Conservation (phyloP, 495 filamentous ascomycete genomes). For the Thermothielavioides terrestris region DNA sequence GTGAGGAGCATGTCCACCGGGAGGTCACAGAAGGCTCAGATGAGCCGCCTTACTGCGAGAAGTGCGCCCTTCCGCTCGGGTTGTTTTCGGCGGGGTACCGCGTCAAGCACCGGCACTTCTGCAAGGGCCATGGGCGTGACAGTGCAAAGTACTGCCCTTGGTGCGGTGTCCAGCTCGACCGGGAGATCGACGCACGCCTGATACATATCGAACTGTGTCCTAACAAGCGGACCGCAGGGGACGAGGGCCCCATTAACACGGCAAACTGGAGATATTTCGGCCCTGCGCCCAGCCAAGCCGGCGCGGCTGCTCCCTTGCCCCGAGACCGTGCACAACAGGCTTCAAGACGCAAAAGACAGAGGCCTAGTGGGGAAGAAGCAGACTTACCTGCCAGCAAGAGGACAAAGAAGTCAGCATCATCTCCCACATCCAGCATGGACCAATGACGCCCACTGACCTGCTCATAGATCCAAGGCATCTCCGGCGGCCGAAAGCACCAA, state of each 20-base stretch:
- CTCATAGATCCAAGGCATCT: too few species aligned
- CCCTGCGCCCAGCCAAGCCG: neutral
- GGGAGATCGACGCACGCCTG: neutral
- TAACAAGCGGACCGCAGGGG: neutral
- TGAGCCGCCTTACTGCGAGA: slow-evolving; percentile 1
- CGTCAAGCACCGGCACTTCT: slow-evolving; percentile 6
- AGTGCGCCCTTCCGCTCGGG: slow-evolving; percentile 7
- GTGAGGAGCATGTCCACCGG: neutral
- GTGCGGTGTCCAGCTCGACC: slow-evolving; percentile 4
- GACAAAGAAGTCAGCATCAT: too few species aligned
- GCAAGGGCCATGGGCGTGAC: slow-evolving; percentile 3
- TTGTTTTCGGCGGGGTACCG: neutral
- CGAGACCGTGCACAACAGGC: too few species aligned
- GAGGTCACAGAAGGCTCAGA: neutral
- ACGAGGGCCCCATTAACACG: neutral
- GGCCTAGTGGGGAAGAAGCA: too few species aligned
- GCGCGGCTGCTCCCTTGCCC: too few species aligned
- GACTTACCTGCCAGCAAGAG: too few species aligned
- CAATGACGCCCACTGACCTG: too few species aligned
- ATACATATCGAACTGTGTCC: neutral
- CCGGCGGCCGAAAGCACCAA: too few species aligned
- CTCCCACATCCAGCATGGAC: too few species aligned
- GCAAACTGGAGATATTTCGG: neutral
- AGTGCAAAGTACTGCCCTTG: slow-evolving; percentile 13
- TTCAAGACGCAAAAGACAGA: too few species aligned